phyloP scores from a whole-genome alignment of 805 yeast species.

The Huiozyma sinensis region DNA sequence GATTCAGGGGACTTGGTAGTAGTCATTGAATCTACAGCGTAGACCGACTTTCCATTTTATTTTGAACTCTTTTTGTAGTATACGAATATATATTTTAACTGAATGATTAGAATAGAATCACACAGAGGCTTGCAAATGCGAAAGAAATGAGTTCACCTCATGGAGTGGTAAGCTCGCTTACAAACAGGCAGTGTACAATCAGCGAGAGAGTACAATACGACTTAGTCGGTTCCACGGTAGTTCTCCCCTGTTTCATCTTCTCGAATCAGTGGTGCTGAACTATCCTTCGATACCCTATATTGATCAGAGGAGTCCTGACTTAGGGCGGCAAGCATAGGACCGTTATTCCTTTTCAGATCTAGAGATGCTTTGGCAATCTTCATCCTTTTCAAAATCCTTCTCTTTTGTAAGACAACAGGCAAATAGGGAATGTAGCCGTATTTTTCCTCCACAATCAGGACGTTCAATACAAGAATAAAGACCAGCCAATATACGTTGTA shows the following conservation, averaged over 20 bases:
- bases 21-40: conserved; percentile 29
- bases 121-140: no score
- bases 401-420: conserved; percentile 53
- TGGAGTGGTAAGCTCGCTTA: no score
- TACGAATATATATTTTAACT: no score
- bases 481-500: conserved; percentile 63
- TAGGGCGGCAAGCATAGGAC: neutral
- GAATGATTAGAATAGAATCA: no score
- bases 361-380: conserved; percentile 21
- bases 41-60: no score
- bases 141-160: no score
- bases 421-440: conserved; percentile 49
- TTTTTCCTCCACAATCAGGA: conserved; percentile 43
- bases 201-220: neutral
- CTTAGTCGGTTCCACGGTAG: neutral
- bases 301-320: neutral
- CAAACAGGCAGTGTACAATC: no score
- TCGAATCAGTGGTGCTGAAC: conserved; percentile 14
- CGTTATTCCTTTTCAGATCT: conserved; percentile 8
- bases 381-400: conserved; percentile 35
- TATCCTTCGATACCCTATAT: conserved; percentile 17
- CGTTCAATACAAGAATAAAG: conserved; percentile 33
- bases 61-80: no score
- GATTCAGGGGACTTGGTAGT: conserved; percentile 95
- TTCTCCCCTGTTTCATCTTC: neutral